phyloP scores from a whole-genome alignment of 1,139 yeast species.

The Trichomonascaceae sp. region DNA sequence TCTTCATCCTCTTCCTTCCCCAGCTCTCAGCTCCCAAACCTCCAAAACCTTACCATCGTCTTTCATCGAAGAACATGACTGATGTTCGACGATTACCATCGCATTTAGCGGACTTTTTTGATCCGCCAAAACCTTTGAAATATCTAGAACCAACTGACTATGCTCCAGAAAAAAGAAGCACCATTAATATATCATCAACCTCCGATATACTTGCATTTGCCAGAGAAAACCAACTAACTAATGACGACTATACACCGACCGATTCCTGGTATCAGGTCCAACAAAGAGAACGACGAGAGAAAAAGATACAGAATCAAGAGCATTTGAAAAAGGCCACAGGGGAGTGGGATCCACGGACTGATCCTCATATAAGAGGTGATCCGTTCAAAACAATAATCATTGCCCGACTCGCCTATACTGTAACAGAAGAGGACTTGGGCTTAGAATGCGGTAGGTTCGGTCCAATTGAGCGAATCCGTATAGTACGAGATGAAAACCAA shows the following conservation, averaged over 20 bases:
- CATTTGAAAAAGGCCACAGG: constrained; percentile 31
- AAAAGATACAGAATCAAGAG: constrained; percentile 28
- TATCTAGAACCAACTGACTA: constrained; percentile 51
- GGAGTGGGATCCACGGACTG: constrained; percentile 53
- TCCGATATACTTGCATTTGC: constrained; percentile 36
- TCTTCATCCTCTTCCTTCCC: not conserved
- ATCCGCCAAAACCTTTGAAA: constrained; percentile 62
- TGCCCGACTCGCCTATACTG: constrained; percentile 58
- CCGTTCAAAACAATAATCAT: constrained; percentile 77
- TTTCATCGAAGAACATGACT: constrained; percentile 1
- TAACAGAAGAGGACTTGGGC: constrained; percentile 66
- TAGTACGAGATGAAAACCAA: constrained; percentile 54
- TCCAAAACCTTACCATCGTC: not conserved
- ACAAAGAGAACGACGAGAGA: constrained; percentile 32
- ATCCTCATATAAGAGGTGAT: constrained; percentile 61
- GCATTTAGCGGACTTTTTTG: constrained; percentile 58
- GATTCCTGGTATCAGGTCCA: constrained; percentile 36
- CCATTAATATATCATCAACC: constrained; percentile 49
- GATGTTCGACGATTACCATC: constrained; percentile 54
- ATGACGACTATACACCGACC: constrained; percentile 29
- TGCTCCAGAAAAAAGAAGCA: constrained; percentile 46
- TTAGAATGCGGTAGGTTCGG: constrained; percentile 62
- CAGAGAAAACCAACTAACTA: not conserved
- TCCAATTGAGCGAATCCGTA: constrained; percentile 56
- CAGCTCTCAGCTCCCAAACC: not conserved